Evolutionary conservation across 1,284 basidiomycete species (phyloP).

Genomic region (Ceratobasidium sp.): DNA sequence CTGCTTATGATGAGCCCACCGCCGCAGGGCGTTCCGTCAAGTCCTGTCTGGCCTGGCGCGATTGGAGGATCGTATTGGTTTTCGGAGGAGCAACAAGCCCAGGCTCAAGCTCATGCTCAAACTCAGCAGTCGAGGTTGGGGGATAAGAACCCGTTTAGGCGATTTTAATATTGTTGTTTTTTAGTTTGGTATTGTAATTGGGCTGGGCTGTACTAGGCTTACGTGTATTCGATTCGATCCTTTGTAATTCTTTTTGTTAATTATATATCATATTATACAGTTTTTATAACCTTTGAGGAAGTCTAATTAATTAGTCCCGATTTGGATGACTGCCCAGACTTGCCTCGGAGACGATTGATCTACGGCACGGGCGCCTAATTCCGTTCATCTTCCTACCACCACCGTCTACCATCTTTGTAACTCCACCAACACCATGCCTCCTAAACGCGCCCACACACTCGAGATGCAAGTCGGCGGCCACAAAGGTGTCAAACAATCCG

Average conservation of each 20-base stretch:
- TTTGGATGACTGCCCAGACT: neutral
- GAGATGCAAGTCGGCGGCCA: constrained; percentile 90
- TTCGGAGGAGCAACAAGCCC: constrained; percentile 20
- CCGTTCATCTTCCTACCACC: neutral
- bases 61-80: constrained; percentile 43
- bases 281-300: neutral
- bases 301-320: neutral
- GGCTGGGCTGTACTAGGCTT: neutral
- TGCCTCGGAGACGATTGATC: neutral
- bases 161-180: constrained; percentile 17
- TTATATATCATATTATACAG: neutral
- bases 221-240: neutral
- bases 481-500: constrained; percentile 77
- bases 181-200: neutral
- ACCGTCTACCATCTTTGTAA: neutral
- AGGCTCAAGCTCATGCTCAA: too few species aligned
- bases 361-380: constrained; percentile 4
- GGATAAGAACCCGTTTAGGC: constrained; percentile 44
- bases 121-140: constrained; percentile 24
- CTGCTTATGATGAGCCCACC: constrained; percentile 32
- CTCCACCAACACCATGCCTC: constrained; percentile 14
- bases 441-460: constrained; percentile 56
- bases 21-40: constrained; percentile 33
- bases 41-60: constrained; percentile 41
- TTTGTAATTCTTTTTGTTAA: neutral